Percentiles rank a stretch among this genome's conserved stretches.
Evolutionary conservation across 768 basidiomycete genomes (phyloP).

Genomic region (Pleurotus salmoneostramineus): DNA sequence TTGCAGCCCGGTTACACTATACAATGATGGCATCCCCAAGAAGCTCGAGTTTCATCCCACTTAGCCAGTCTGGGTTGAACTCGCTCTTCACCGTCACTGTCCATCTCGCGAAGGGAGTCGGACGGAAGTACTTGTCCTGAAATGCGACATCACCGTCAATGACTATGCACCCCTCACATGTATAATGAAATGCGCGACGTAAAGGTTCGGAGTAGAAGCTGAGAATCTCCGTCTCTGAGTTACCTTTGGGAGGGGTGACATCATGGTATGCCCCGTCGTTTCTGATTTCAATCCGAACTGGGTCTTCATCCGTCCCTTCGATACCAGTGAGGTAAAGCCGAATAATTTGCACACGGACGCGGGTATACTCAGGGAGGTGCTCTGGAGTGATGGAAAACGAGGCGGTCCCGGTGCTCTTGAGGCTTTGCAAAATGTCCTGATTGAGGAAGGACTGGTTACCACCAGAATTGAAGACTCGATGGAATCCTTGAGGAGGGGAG

Average conservation of each 20-base stretch:
- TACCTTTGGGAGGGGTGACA: not conserved
- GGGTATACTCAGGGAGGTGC: not conserved
- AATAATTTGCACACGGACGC: not conserved
- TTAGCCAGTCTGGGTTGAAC: not conserved
- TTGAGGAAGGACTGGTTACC: not conserved
- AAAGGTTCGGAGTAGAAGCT: not conserved
- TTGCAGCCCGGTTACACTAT: too few species aligned
- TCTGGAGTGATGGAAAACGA: not conserved
- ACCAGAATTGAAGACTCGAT: not conserved
- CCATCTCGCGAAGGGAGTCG: not conserved
- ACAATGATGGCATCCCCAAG: not conserved
- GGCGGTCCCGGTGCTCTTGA: not conserved
- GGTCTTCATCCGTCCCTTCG: not conserved
- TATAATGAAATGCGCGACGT: not conserved
- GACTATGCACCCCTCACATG: not conserved
- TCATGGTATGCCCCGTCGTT: not conserved
- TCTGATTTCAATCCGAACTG: not conserved
- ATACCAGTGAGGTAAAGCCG: not conserved
- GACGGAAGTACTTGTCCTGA: not conserved
- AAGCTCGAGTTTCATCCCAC: not conserved
- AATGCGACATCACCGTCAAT: not conserved
- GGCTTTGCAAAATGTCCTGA: not conserved
- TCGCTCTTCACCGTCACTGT: not conserved
- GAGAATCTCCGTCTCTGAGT: not conserved
- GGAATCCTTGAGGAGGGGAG: not conserved